Percentiles rank a stretch among this genome's conserved stretches.
These are phyloP conservation scores for Trichocladium uniseriatum DNA, from an alignment of 495 filamentous ascomycete species.

Conservation along the genomic window DNA sequence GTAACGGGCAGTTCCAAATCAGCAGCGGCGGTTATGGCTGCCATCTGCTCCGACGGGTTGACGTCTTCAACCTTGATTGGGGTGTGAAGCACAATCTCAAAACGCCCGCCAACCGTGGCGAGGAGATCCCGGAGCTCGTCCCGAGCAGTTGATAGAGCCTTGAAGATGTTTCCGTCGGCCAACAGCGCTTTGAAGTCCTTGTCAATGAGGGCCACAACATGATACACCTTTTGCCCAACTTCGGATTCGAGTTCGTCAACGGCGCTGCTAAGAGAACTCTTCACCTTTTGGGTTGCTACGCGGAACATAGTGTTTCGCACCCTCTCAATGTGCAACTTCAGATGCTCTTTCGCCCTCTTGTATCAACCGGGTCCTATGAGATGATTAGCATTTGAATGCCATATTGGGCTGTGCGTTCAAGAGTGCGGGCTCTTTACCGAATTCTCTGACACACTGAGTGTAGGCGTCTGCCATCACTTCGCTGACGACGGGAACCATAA, in stretches of 20 bases:
- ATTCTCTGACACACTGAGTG: constrained; percentile 32
- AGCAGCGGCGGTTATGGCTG: not conserved
- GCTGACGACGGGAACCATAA: constrained; percentile 41
- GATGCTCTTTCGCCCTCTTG: constrained; percentile 40
- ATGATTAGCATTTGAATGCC: not conserved
- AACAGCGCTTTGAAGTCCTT: constrained; percentile 37
- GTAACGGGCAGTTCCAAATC: too few species aligned
- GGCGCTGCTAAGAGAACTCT: constrained; percentile 26
- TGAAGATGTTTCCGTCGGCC: constrained; percentile 12
- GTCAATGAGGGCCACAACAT: not conserved
- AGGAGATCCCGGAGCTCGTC: constrained; percentile 1
- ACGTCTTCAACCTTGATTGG: not conserved
- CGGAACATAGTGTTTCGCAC: constrained; percentile 39
- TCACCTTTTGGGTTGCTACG: constrained; percentile 28
- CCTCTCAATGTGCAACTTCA: constrained; percentile 35
- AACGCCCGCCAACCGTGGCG: constrained; percentile 1
- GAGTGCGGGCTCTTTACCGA: constrained; percentile 25
- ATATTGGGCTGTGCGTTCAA: too few species aligned
- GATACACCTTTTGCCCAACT: not conserved
- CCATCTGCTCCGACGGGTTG: not conserved
- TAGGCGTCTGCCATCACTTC: constrained; percentile 37
- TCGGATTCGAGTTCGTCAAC: constrained; percentile 15
- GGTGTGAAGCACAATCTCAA: not conserved
- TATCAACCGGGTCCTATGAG: constrained; percentile 35
- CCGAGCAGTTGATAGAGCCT: not conserved